phyloP scores from a whole-genome alignment of 441 rosid genomes.

The Eruca vesicaria region DNA sequence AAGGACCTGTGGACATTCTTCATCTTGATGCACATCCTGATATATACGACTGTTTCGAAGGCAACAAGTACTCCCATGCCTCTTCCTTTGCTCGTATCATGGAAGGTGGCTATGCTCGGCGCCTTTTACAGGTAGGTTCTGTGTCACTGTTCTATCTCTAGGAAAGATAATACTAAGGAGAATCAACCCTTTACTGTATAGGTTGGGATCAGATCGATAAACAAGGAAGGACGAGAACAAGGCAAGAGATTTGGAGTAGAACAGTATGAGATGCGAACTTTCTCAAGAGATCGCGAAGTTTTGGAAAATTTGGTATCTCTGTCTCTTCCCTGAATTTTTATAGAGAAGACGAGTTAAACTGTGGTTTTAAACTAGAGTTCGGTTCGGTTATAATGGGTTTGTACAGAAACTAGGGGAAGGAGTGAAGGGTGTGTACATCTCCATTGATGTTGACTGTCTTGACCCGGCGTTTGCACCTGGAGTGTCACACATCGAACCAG shows the following conservation, averaged over 20 bases:
- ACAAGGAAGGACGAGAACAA: conserved; percentile 82
- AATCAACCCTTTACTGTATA: conserved; percentile 19
- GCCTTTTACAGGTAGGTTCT: conserved; percentile 77
- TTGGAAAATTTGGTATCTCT: conserved; percentile 86
- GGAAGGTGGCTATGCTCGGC: conserved; percentile 96
- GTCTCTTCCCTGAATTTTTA: not conserved
- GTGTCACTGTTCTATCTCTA: not conserved
- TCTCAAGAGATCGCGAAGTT: conserved; percentile 66
- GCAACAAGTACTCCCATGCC: conserved; percentile 93
- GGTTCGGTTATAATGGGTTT: not conserved
- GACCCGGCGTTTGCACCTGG: conserved; percentile 99
- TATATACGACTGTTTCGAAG: conserved; percentile 85
- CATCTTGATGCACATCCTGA: conserved; percentile 99
- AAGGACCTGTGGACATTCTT: conserved; percentile 93
- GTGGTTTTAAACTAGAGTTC: not conserved
- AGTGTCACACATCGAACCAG: conserved; percentile 97
- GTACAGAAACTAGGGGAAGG: conserved; percentile 96
- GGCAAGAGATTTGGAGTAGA: conserved; percentile 94
- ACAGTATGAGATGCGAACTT: conserved; percentile 94
- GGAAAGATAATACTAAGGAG: not conserved
- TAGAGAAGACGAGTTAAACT: not conserved
- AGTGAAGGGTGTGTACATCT: conserved; percentile 88
- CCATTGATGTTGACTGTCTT: conserved; percentile 90
- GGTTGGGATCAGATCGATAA: conserved; percentile 97
- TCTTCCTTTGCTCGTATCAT: conserved; percentile 98